Conservation (phyloP, 306 rosid species). For the Canavalia gladiata region DNA sequence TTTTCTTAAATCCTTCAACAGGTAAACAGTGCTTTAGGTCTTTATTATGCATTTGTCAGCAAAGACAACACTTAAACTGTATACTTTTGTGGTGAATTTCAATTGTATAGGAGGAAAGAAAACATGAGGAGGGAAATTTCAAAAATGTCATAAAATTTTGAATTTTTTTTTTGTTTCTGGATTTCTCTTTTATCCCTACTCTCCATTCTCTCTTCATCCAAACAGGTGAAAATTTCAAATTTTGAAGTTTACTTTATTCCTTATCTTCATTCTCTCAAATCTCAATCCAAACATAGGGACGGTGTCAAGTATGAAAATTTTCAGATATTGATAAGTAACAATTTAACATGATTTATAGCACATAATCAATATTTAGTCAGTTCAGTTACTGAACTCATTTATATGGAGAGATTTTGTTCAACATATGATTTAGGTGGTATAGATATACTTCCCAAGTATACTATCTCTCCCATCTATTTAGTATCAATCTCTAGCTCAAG, state of each 20-base stretch:
- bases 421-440: not conserved
- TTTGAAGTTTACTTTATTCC: not conserved
- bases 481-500: not conserved
- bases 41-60: not conserved
- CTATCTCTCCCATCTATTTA: not conserved
- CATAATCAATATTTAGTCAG: conserved; percentile 1
- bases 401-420: conserved; percentile 6
- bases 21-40: not conserved
- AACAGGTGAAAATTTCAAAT: not conserved
- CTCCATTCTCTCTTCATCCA: conserved; percentile 12
- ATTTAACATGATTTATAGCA: not conserved
- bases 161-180: not conserved
- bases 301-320: not conserved
- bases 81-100: not conserved
- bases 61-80: not conserved
- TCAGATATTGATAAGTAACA: not conserved
- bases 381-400: not conserved
- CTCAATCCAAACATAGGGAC: not conserved
- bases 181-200: not conserved
- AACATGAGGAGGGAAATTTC: not conserved
- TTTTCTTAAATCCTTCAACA: conserved; percentile 4
- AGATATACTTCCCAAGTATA: not conserved
- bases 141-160: not conserved
- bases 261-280: conserved; percentile 8
- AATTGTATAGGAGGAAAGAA: not conserved